Base-by-base conservation (phyloP, 2,329 filamentous ascomycete genomes). In the Penicillium sp. region DNA sequence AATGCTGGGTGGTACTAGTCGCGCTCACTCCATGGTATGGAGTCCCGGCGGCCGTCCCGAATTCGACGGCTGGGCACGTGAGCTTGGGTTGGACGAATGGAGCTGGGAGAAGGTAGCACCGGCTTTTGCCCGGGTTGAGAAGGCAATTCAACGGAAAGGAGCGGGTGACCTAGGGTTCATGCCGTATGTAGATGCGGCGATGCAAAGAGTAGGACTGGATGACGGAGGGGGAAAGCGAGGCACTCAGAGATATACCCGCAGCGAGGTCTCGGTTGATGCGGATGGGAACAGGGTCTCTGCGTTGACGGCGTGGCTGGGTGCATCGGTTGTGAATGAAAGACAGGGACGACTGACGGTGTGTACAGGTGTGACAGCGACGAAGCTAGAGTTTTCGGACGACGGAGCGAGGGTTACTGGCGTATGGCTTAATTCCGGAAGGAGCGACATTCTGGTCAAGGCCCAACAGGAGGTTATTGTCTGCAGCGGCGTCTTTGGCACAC, bases 401-500 rank as follows among this genome's bases (percentile, higher is more conserved):
- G n/a, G 32, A 38, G 23, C 23, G 13, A 51, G 16, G 16, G 49
- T 38, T 5, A 51, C 49, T 16, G 49, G 49, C n/a, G 40, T 51
- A 21, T 37, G 40, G 49, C 45, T 51, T 16, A 51, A 29, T 9
- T 16, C 32, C 12, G 31, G 15, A 29, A 18, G 32, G 25, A 6
- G 18, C 16, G 49, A 51, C 2, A 15, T 45, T 51, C 13, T 45
- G 16, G 40, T 51, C 31, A 45, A 51, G n/a, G 49, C 49, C 15
- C 32, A 38, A n/a, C 39, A 27, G 4, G 49, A 51, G 32, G 49
- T 51, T 13, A 45, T 51, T 37, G 2, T 46, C 5, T 51, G 49
- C 27, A 51, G 49, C 15, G 49, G 49, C 18, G 40, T 46, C 1
- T 51, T 51, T n/a, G 49, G 49, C n/a, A 51, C 49, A 23, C 49